Evolutionary conservation across 2,329 filamentous ascomycete species (phyloP), one percentile per base, ranked within the genome.

Genomic region (Spiromastix sp.): DNA sequence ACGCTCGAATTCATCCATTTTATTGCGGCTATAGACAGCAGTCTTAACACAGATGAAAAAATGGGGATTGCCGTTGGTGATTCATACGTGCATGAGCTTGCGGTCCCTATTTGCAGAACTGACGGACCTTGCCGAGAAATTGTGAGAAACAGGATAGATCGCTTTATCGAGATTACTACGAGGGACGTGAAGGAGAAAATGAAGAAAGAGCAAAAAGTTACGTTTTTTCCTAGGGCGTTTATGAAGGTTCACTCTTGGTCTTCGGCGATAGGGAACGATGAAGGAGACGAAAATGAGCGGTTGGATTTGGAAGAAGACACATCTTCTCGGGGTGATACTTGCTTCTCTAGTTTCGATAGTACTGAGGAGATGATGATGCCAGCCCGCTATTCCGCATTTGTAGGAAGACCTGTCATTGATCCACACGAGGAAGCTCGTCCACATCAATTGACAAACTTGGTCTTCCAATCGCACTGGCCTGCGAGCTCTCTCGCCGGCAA

Each of bases 401-500:
- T 41, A 16, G 48, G 48, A n/a, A 34, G 40, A 18, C 48, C 48
- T 4, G 41, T 36, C 18, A 28, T 48, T n/a, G 32, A 38, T 21
- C 29, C 36, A 7, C 30, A 30, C 3, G 32, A 21, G 8, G 20
- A 27, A 13, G 30, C 36, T 11, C 25, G 31, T 32, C 42, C 34
- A 10, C 36, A 41, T 21, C 37, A 39, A n/a, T 27, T 50, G 7
- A 34, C 30, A 16, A 41, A 41, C 20, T 33, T 48, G 9, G 39
- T 45, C 18, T 47, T 45, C 19, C 41, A 44, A 6, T 45, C 45
- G 16, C 36, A 36, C 12, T 50, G 45, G 45, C 42, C 46, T 15
- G 20, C 26, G 5, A 29, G 25, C n/a, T 18, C 40, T 7, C 24
- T 45, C 7, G 34, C 36, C 30, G 36, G 7, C 24, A 18, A 6